Evolutionary conservation across 495 filamentous ascomycete genomes (phyloP), one percentile per base, ranked within the genome.

Genomic region (Penicillium pancosmium): DNA sequence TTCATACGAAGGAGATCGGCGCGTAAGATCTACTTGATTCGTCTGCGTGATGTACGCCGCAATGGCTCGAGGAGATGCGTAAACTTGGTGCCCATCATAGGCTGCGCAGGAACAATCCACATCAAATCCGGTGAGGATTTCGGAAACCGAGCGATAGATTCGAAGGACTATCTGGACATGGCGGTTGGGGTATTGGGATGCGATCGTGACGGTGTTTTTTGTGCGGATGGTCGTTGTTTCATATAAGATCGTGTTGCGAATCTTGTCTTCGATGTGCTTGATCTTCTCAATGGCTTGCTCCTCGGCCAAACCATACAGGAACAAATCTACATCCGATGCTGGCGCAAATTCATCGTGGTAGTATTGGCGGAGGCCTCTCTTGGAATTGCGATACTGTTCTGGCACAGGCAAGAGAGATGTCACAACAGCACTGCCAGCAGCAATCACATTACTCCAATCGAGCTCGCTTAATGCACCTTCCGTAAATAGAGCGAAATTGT

Each of bases 71-170:
- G 91, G 91, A 10, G 87, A 82, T 19, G 81, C 82, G 61, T 85
- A 91, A 4, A 94, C 90, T 60, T 90, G 87, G 7, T 80, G 80
- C 6, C 91, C 91, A 62, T 93, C 86, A 63, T 89, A 95, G 3
- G 89, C 91, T 16, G 82, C 88, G 60, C 90, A 88, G 4, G 90
- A 87, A 68, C 87, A 91, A 61, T 93, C 90, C 15, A 94, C 91
- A 67, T 94, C 91, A 59, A 94, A 94, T 0, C 91, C 91, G 11
- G 89, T 90, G 9, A 94, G 77, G 52, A 94, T 92, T 65, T 94
- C 89, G 1, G 88, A 84, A 40, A 93, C 69, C 0, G 88, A 90
- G 59, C 88, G 88, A 72, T 95, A 93, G 51, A 93, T 83, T 5
- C 91, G 87, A 13, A 93, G 83, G 10, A 95, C 91, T 63, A 95